These are phyloP conservation scores for Westerdykella aurantiaca DNA, from an alignment of 2,329 filamentous ascomycete genomes.

Conservation along the genomic window DNA sequence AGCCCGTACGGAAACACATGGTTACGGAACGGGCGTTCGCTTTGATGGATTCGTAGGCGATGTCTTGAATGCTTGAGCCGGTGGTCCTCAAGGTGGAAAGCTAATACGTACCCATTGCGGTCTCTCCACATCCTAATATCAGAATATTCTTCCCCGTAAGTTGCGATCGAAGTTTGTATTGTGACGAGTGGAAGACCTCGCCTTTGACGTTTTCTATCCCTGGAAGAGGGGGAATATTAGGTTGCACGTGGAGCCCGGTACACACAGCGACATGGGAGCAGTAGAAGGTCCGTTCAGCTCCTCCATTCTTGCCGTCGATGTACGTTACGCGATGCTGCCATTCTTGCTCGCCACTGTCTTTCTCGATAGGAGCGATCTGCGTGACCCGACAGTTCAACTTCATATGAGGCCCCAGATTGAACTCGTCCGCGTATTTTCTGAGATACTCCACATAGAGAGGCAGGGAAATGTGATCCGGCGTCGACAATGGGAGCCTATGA, in stretches of 20 bases:
- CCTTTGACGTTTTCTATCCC: conserved; percentile 26
- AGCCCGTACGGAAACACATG: conserved; percentile 31
- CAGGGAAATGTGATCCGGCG: conserved; percentile 32
- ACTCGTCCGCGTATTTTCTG: conserved; percentile 22
- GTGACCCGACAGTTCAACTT: conserved; percentile 23
- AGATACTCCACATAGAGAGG: conserved; percentile 31
- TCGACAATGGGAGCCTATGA: conserved; percentile 40
- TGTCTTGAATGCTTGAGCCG: conserved; percentile 16
- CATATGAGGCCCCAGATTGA: conserved; percentile 18
- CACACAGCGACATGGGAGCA: conserved; percentile 29
- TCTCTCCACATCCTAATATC: conserved; percentile 30
- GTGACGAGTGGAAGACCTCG: conserved; percentile 24
- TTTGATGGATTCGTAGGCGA: conserved; percentile 31
- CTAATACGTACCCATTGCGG: conserved; percentile 25
- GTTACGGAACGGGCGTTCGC: conserved; percentile 25
- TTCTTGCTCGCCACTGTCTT: conserved; percentile 9
- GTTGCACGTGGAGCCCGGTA: conserved; percentile 28
- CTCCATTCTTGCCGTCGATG: conserved; percentile 8
- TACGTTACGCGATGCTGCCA: conserved; percentile 30
- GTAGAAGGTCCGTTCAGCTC: conserved; percentile 17
- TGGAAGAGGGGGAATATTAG: conserved; percentile 23
- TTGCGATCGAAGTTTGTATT: conserved; percentile 25
- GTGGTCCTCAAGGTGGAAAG: background rate
- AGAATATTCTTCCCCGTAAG: conserved; percentile 23
- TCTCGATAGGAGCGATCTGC: conserved; percentile 16